phyloP scores from a whole-genome alignment of 495 filamentous ascomycete genomes.

The Oidiodendron maius region DNA sequence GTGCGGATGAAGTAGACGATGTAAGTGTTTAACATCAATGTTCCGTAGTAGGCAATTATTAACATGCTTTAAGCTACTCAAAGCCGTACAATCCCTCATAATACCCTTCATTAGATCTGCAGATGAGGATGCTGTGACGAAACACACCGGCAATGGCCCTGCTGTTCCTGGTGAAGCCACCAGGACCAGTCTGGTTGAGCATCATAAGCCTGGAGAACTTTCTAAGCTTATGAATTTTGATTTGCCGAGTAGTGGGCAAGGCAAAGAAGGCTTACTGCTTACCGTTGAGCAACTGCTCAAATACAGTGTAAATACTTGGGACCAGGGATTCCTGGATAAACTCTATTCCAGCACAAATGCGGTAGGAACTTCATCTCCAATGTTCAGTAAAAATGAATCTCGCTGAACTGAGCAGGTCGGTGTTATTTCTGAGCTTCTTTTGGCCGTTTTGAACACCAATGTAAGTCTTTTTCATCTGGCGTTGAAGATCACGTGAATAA shows the following conservation, averaged over 20 bases:
- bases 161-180: constrained; percentile 37
- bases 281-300: constrained; percentile 60
- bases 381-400: neutral
- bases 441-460: constrained; percentile 84
- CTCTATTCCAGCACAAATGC: constrained; percentile 83
- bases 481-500: constrained; percentile 67
- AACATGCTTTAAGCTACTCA: too few species aligned
- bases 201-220: constrained; percentile 65
- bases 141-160: constrained; percentile 46
- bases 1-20: constrained; percentile 48
- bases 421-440: constrained; percentile 73
- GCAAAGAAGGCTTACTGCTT: constrained; percentile 65
- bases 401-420: constrained; percentile 45
- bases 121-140: constrained; percentile 53
- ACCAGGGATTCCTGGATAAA: constrained; percentile 92
- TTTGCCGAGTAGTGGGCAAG: constrained; percentile 58
- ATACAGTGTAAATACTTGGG: constrained; percentile 94
- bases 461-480: constrained; percentile 60
- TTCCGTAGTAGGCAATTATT: neutral
- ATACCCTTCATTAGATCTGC: constrained; percentile 74
- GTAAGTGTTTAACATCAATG: constrained; percentile 34
- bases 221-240: constrained; percentile 55
- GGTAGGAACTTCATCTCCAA: constrained; percentile 26
- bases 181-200: constrained; percentile 61
- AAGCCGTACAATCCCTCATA: constrained; percentile 65